Base-by-base conservation (phyloP, 2,329 filamentous ascomycete species). In the Alternaria arborescens region DNA sequence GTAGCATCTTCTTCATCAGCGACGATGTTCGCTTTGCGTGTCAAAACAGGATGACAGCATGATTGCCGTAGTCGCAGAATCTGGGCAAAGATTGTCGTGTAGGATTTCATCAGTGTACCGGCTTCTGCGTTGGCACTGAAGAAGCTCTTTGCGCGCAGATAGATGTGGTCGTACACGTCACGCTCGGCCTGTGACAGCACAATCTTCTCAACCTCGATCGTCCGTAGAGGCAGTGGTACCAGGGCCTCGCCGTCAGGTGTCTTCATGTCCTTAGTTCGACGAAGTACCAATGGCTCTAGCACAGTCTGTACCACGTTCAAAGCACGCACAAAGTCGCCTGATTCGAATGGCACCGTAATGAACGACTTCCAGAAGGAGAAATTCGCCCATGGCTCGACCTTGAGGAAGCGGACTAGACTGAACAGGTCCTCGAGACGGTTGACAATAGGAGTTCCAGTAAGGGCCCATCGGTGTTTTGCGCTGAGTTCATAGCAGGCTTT, bases 281-380 rank as follows among this genome's bases (percentile, higher is more conserved):
- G 88, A 78, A 99, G 88, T 8, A 99, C 95, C n/a, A 99, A 82
- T 8, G 95, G 95, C 75, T 99, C 95, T 5, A 99, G 82, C 0
- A 99, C 94, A 0, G 94, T 99, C 76, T 99, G 95, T 2, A 99
- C 95, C 2, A 99, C 95, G 74, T 98, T 95, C 8, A 99, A 84
- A 0, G 95, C 95, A 5, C 94, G 89, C 68, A 97, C 88, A 74
- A 97, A 97, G 65, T 99, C 91, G 68, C 95, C 95, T 0, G 93
- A 94, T 77, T 99, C 95, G 66, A 99, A 99, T 0, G 95, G 95
- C 1, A 97, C 90, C 0, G 95, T 99, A 73, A 99, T 98, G 77
- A 99, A 99, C 0, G 95, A 98, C 76, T 94, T 94, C 95, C 95
- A 99, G 80, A 97, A 99, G 0, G 94, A 97, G 78, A 99, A 99